These are phyloP conservation scores for Myxozyma kluyveri DNA, from an alignment of 805 yeast species.

Conservation along the genomic window DNA sequence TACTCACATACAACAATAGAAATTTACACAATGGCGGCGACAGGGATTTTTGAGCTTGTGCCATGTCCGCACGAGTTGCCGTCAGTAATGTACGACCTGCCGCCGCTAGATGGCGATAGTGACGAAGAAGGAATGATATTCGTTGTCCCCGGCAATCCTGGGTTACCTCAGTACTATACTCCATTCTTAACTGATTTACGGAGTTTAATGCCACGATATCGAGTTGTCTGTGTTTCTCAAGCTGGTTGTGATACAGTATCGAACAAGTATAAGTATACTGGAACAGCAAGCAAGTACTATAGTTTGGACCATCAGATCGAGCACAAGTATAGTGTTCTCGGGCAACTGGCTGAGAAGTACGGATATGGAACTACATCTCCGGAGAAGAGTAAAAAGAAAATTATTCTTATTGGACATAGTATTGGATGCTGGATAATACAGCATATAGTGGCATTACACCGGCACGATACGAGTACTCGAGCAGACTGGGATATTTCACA, in stretches of 20 bases:
- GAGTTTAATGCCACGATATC: conserved; percentile 45
- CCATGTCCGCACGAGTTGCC: conserved; percentile 15
- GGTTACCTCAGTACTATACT: conserved; percentile 61
- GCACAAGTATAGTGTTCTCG: conserved; percentile 56
- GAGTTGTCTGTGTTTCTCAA: conserved; percentile 61
- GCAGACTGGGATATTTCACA: conserved; percentile 40
- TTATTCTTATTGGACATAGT: conserved; percentile 64
- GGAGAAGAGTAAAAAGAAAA: conserved; percentile 35
- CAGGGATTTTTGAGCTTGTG: background rate
- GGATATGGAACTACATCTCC: conserved; percentile 9
- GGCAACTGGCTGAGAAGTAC: conserved; percentile 33
- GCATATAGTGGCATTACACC: conserved; percentile 42
- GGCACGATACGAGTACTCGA: background rate
- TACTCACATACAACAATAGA: background rate
- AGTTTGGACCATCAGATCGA: conserved; percentile 53
- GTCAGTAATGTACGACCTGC: conserved; percentile 19
- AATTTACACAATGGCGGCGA: background rate
- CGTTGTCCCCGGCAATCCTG: conserved; percentile 78
- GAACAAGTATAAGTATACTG: background rate
- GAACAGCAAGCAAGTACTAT: conserved; percentile 37
- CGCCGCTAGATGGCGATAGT: conserved; percentile 3
- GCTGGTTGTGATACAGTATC: conserved; percentile 49
- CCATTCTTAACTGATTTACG: conserved; percentile 51
- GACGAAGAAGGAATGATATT: conserved; percentile 42
- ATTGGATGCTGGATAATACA: conserved; percentile 67